Conservation (phyloP, 129 eudicot species). For the Centrapalus pauciflorus region DNA sequence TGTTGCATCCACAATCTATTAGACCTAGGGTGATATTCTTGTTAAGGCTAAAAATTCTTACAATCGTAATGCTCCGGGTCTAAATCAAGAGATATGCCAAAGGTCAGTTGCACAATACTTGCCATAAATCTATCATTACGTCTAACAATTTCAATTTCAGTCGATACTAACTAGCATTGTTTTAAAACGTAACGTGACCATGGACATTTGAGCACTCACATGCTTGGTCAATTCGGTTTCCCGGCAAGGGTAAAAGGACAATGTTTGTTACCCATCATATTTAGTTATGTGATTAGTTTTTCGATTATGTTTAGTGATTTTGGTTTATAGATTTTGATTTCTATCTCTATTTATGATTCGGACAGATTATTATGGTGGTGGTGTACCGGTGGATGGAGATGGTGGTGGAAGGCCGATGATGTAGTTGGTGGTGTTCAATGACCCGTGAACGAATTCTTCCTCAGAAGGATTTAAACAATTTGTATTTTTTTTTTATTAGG, state of each 20-base stretch:
- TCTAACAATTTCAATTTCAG: slow-evolving; percentile 26
- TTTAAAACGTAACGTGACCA: slow-evolving; percentile 80
- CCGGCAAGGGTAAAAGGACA: slow-evolving; percentile 61
- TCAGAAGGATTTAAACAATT: too few relatives aligned
- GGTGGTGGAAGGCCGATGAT: too few relatives aligned
- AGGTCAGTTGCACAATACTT: slow-evolving; percentile 36
- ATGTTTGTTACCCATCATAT: background rate
- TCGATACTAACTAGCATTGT: slow-evolving; percentile 89
- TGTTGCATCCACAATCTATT: slow-evolving; percentile 98
- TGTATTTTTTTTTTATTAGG: too few relatives aligned
- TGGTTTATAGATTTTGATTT: too few relatives aligned
- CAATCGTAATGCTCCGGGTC: slow-evolving; percentile 93
- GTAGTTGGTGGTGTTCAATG: too few relatives aligned
- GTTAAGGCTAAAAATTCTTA: slow-evolving; percentile 96
- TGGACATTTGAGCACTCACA: slow-evolving; percentile 89
- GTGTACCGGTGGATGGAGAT: too few relatives aligned
- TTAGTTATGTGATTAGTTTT: too few relatives aligned
- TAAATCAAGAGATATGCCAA: slow-evolving; percentile 77
- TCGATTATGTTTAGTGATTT: too few relatives aligned
- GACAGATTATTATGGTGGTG: too few relatives aligned
- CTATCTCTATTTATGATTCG: too few relatives aligned
- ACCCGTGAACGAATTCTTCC: too few relatives aligned
- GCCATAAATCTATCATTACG: background rate
- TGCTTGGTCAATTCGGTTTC: slow-evolving; percentile 97
- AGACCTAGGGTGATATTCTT: slow-evolving; percentile 92